These are phyloP conservation scores for Diaporthe eres DNA, from an alignment of 2,329 filamentous ascomycete genomes.

Conservation along the genomic window DNA sequence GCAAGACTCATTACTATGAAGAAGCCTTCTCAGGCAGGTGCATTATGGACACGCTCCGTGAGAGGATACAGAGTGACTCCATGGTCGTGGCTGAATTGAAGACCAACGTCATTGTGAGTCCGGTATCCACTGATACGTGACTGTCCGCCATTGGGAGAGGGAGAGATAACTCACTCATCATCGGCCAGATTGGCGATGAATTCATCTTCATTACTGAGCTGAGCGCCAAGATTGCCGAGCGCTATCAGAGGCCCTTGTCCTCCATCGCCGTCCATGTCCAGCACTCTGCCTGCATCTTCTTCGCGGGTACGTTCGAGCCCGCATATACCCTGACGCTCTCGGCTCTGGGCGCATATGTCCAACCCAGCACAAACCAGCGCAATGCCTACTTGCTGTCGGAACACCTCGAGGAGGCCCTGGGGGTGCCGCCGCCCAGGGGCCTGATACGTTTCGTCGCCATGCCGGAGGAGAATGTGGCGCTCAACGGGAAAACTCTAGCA, in stretches of 20 bases:
- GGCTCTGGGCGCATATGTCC: conserved; percentile 77
- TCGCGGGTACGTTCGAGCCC: conserved; percentile 82
- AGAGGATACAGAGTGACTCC: conserved; percentile 67
- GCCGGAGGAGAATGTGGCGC: conserved; percentile 79
- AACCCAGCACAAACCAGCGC: conserved; percentile 82
- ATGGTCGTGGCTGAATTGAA: conserved; percentile 75
- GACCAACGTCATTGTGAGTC: conserved; percentile 73
- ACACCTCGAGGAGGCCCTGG: conserved; percentile 80
- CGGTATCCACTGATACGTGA: too few species aligned
- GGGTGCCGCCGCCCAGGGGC: conserved; percentile 76
- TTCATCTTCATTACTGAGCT: conserved; percentile 81
- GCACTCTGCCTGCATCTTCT: conserved; percentile 81
- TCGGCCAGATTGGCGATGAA: conserved; percentile 80
- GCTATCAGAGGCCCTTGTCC: conserved; percentile 81
- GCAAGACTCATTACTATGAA: conserved; percentile 62
- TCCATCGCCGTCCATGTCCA: conserved; percentile 83
- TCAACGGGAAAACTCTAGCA: conserved; percentile 77
- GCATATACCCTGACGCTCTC: conserved; percentile 84
- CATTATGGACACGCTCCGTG: conserved; percentile 54
- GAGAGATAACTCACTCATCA: background rate
- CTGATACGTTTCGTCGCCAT: conserved; percentile 80
- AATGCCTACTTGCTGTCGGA: conserved; percentile 83
- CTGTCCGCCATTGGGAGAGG: background rate
- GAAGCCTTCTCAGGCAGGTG: conserved; percentile 54
- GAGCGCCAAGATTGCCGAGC: conserved; percentile 78